Evolutionary conservation across 179 eudicot genomes (phyloP).

Genomic region (Camellia oleifera): DNA sequence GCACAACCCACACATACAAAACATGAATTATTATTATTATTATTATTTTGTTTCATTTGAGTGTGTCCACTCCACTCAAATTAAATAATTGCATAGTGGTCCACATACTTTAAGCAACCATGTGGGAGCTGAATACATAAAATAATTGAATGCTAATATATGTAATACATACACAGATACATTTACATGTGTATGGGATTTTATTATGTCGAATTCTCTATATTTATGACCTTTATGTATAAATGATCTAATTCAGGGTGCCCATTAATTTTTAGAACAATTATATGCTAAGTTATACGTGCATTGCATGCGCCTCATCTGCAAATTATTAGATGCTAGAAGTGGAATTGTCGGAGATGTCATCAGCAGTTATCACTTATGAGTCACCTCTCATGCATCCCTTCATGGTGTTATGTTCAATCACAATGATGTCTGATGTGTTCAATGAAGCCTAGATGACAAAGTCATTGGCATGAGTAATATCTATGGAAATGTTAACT

Average conservation of each 20-base stretch:
- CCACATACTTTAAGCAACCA: too few relatives aligned
- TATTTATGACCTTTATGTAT: too few relatives aligned
- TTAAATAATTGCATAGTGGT: too few relatives aligned
- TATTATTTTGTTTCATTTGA: too few relatives aligned
- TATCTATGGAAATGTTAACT: not conserved
- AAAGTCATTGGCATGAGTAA: not conserved
- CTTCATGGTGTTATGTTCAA: not conserved
- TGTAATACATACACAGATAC: too few relatives aligned
- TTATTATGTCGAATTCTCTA: too few relatives aligned
- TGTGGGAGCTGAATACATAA: too few relatives aligned
- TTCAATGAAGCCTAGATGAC: not conserved
- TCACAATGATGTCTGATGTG: not conserved
- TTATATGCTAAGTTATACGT: not conserved
- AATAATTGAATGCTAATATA: too few relatives aligned
- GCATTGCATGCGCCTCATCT: not conserved
- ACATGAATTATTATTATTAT: too few relatives aligned
- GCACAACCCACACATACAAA: too few relatives aligned
- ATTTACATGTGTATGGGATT: too few relatives aligned
- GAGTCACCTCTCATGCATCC: not conserved
- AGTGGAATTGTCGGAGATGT: not conserved
- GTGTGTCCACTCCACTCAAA: too few relatives aligned
- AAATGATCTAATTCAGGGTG: not conserved
- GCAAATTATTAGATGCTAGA: not conserved
- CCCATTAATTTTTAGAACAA: not conserved
- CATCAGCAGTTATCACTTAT: not conserved